These are phyloP conservation scores for Rutstroemia sp. DNA, from an alignment of 2,329 filamentous ascomycete genomes.

Conservation along the genomic window DNA sequence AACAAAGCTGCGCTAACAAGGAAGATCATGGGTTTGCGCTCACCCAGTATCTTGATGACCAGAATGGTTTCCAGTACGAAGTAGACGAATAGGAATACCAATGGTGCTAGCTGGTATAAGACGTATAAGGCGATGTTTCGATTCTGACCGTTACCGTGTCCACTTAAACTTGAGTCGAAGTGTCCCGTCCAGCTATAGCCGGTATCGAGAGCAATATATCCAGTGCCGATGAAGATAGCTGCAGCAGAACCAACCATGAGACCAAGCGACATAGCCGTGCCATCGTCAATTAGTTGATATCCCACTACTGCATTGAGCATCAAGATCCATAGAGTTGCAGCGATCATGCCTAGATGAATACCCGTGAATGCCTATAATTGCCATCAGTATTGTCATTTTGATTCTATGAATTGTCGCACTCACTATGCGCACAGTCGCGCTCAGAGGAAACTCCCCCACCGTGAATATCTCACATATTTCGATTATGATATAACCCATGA, in stretches of 20 bases:
- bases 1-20: slow-evolving; percentile 65
- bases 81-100: slow-evolving; percentile 84
- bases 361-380: slow-evolving; percentile 68
- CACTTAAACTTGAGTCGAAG: slow-evolving; percentile 54
- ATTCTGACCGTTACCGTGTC: slow-evolving; percentile 39
- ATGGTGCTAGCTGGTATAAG: slow-evolving; percentile 81
- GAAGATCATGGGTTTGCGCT: slow-evolving; percentile 89
- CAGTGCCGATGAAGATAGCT: slow-evolving; percentile 77
- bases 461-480: slow-evolving; percentile 96
- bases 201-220: slow-evolving; percentile 93
- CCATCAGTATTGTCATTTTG: slow-evolving; percentile 7
- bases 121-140: slow-evolving; percentile 85
- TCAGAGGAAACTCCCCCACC: slow-evolving; percentile 78
- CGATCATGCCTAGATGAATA: slow-evolving; percentile 83
- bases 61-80: slow-evolving; percentile 78
- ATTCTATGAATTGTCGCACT: slow-evolving; percentile 28
- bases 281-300: slow-evolving; percentile 89
- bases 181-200: slow-evolving; percentile 77
- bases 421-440: slow-evolving; percentile 63
- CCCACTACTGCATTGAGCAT: slow-evolving; percentile 89
- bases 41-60: slow-evolving; percentile 78
- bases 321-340: slow-evolving; percentile 82
- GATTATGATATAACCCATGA: slow-evolving; percentile 77
- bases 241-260: slow-evolving; percentile 65
- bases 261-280: slow-evolving; percentile 74